Conservation (phyloP, 2,329 filamentous ascomycete genomes). For the Ascochyta rabiei region DNA sequence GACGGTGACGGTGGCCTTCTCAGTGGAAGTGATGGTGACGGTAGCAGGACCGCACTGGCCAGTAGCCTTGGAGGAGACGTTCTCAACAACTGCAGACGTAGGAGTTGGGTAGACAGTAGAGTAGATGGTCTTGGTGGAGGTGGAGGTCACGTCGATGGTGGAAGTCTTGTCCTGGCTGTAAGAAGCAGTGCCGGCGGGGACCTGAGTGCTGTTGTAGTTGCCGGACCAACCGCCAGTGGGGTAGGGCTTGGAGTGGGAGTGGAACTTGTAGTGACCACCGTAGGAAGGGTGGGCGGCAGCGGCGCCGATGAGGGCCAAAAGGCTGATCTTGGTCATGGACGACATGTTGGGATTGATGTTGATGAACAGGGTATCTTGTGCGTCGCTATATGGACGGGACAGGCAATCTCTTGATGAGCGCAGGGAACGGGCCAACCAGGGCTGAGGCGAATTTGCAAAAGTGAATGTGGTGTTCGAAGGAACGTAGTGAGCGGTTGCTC, state of each 20-base stretch:
- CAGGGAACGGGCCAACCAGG: conserved; percentile 51
- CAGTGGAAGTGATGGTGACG: conserved; percentile 49
- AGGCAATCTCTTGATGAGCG: conserved; percentile 48
- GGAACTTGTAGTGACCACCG: conserved; percentile 36
- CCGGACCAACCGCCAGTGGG: conserved; percentile 41
- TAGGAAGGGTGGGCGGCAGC: conserved; percentile 49
- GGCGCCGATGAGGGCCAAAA: conserved; percentile 51
- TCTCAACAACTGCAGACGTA: conserved; percentile 26
- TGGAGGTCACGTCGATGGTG: conserved; percentile 31
- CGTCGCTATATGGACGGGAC: conserved; percentile 22
- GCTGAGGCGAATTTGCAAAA: conserved; percentile 47
- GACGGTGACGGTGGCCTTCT: conserved; percentile 51
- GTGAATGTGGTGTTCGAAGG: conserved; percentile 45
- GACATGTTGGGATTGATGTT: conserved; percentile 45
- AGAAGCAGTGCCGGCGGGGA: conserved; percentile 30
- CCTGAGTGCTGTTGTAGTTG: conserved; percentile 31
- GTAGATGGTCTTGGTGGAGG: conserved; percentile 38
- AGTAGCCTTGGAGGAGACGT: conserved; percentile 26
- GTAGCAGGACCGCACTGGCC: conserved; percentile 36
- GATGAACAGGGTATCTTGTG: conserved; percentile 19
- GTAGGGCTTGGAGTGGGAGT: conserved; percentile 41
- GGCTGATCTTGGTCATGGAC: conserved; percentile 47
- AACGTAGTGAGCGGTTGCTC: conserved; percentile 53
- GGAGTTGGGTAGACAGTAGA: conserved; percentile 28
- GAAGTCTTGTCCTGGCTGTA: conserved; percentile 30